A percentile compares a stretch with the other conserved stretches of the same genome.
Conservation (phyloP, 192 early-diverging fungal species). For the Nowakowskiella sp. region DNA sequence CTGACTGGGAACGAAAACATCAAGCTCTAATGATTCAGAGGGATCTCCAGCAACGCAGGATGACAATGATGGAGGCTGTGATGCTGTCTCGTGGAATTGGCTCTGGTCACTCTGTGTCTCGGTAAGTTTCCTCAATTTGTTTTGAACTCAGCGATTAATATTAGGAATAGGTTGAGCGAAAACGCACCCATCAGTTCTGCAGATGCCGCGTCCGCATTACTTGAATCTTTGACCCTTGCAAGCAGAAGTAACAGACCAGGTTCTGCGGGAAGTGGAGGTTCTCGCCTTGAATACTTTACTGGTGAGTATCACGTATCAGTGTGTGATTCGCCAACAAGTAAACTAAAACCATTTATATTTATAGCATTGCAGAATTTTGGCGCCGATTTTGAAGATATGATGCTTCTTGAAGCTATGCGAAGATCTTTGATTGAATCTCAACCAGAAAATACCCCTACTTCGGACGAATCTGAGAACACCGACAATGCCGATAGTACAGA, state of each 20-base stretch:
- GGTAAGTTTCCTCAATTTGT: slow-evolving; percentile 3
- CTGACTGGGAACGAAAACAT: slow-evolving; percentile 53
- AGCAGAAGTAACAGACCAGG: too few relatives aligned
- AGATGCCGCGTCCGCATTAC: slow-evolving; percentile 14
- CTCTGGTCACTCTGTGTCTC: slow-evolving; percentile 14
- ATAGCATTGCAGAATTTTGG: slow-evolving; percentile 67
- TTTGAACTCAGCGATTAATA: too few relatives aligned
- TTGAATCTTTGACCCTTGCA: too few relatives aligned
- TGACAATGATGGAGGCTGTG: slow-evolving; percentile 3
- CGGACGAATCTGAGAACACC: too few relatives aligned
- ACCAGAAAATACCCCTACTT: neutral
- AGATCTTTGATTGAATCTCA: slow-evolving; percentile 52
- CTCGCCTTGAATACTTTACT: too few relatives aligned
- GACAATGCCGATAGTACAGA: too few relatives aligned
- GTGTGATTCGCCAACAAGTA: too few relatives aligned
- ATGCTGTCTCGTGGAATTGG: slow-evolving; percentile 2
- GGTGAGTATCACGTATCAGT: too few relatives aligned
- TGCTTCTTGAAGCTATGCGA: slow-evolving; percentile 89
- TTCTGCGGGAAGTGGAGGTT: too few relatives aligned
- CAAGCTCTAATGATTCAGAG: slow-evolving; percentile 30
- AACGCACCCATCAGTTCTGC: too few relatives aligned
- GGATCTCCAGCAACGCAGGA: slow-evolving; percentile 14
- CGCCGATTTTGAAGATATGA: slow-evolving; percentile 80
- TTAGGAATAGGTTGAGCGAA: too few relatives aligned
- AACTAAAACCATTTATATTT: too few relatives aligned